These are phyloP conservation scores for Tricholoma hemisulphureum DNA, from an alignment of 768 basidiomycete genomes.

Conservation along the genomic window DNA sequence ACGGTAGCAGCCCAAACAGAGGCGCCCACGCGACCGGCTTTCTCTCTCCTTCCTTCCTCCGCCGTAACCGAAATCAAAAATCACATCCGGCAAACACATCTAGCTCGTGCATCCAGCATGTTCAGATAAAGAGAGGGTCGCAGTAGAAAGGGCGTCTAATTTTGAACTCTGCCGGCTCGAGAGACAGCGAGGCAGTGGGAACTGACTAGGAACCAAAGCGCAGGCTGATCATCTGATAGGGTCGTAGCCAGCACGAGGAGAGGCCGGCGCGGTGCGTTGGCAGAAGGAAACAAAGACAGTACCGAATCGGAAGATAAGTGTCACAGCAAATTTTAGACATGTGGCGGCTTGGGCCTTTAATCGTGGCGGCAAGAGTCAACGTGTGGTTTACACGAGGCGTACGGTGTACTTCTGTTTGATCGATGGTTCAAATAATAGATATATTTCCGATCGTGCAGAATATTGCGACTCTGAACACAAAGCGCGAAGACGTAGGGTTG, in stretches of 20 bases:
- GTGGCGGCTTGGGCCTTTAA: not conserved
- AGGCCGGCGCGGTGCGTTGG: not conserved
- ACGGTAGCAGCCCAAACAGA: not conserved
- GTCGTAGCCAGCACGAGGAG: not conserved
- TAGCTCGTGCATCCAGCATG: not conserved
- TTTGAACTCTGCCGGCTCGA: not conserved
- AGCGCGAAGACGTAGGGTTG: not conserved
- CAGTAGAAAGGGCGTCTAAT: not conserved
- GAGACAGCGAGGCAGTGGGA: not conserved
- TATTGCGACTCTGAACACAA: not conserved
- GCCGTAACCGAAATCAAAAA: not conserved
- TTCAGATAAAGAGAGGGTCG: not conserved
- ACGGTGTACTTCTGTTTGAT: not conserved
- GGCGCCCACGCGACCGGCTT: not conserved
- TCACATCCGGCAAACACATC: not conserved
- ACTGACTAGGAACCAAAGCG: not conserved
- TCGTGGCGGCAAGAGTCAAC: not conserved
- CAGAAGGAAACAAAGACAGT: not conserved
- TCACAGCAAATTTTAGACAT: not conserved
- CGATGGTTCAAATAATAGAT: not conserved
- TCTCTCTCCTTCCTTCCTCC: not conserved
- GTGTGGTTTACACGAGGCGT: not conserved
- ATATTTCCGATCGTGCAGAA: not conserved
- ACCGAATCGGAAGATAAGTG: not conserved
- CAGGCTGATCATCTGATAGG: not conserved